These are phyloP conservation scores for Cryptococcus sp. DNA, from an alignment of 1,284 basidiomycete species.

Conservation along the genomic window DNA sequence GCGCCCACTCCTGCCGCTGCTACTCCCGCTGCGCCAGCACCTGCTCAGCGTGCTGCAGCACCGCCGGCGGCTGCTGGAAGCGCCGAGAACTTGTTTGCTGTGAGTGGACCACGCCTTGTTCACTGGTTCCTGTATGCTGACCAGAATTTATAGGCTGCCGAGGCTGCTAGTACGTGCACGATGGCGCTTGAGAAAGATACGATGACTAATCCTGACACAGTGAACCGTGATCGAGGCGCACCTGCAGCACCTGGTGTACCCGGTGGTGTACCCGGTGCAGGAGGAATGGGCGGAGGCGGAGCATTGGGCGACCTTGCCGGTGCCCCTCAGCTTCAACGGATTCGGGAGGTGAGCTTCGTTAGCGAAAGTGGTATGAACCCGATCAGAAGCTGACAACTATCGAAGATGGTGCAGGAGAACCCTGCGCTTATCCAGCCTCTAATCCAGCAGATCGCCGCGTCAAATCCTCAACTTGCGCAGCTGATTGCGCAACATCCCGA, in stretches of 20 bases:
- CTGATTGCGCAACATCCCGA: slow-evolving; percentile 70
- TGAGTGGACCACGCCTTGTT: slow-evolving; percentile 19
- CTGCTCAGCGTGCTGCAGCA: slow-evolving; percentile 44
- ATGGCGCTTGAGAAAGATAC: background rate
- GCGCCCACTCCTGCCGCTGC: slow-evolving; percentile 51
- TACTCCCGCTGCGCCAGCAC: slow-evolving; percentile 41
- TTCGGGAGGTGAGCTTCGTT: slow-evolving; percentile 57
- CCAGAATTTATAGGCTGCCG: slow-evolving; percentile 37
- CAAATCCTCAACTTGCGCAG: slow-evolving; percentile 74
- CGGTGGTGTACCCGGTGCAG: slow-evolving; percentile 51
- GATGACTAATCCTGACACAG: slow-evolving; percentile 13
- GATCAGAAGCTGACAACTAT: background rate
- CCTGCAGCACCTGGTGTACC: slow-evolving; percentile 51
- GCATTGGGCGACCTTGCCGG: slow-evolving; percentile 57
- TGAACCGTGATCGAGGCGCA: slow-evolving; percentile 52
- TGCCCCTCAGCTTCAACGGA: slow-evolving; percentile 65
- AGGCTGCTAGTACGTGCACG: slow-evolving; percentile 45
- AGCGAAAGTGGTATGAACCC: background rate
- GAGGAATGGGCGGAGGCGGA: slow-evolving; percentile 46
- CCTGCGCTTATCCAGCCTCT: slow-evolving; percentile 75
- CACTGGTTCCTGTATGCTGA: background rate
- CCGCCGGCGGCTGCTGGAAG: slow-evolving; percentile 52
- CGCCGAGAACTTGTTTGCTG: slow-evolving; percentile 56
- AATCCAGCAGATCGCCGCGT: slow-evolving; percentile 74
- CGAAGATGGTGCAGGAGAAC: slow-evolving; percentile 68